These are phyloP conservation scores for Globisporangium polare DNA, from an alignment of 352 stramenopile genomes.

Conservation along the genomic window DNA sequence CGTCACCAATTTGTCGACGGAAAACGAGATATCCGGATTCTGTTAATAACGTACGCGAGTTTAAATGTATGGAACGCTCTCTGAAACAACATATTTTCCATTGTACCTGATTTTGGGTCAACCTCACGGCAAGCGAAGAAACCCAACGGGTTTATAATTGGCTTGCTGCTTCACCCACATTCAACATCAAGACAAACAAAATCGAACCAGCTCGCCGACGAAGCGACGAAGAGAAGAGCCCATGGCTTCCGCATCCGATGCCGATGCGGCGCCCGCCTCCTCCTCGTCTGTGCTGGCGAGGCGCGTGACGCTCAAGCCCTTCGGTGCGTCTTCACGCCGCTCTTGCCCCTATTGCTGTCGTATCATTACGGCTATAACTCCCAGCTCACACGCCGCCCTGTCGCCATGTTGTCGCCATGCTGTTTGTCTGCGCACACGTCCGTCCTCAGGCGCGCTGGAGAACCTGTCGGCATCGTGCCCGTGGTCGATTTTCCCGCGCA, in stretches of 20 bases:
- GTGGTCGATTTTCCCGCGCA: slow-evolving; percentile 78
- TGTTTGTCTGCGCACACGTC: not conserved
- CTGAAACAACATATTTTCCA: no score
- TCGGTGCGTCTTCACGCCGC: slow-evolving; percentile 23
- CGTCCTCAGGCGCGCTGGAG: slow-evolving; percentile 38
- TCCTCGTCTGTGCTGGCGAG: slow-evolving; percentile 3
- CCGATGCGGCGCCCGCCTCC: not conserved
- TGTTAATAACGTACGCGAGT: no score
- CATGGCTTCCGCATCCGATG: not conserved
- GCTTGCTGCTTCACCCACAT: not conserved
- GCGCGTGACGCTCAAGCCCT: slow-evolving; percentile 32
- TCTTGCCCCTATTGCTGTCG: not conserved
- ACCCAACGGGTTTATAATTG: no score
- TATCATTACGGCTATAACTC: not conserved
- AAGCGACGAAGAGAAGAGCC: not conserved
- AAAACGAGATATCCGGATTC: no score
- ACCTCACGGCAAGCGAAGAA: no score
- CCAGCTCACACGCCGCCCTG: not conserved
- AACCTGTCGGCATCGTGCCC: slow-evolving; percentile 49
- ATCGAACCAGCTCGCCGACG: no score
- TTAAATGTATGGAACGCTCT: no score
- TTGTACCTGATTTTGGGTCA: no score
- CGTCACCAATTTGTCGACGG: no score
- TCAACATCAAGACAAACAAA: not conserved
- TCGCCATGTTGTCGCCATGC: not conserved